Evolutionary conservation across 805 yeast species (phyloP).

Genomic region (Candida dendrica): DNA sequence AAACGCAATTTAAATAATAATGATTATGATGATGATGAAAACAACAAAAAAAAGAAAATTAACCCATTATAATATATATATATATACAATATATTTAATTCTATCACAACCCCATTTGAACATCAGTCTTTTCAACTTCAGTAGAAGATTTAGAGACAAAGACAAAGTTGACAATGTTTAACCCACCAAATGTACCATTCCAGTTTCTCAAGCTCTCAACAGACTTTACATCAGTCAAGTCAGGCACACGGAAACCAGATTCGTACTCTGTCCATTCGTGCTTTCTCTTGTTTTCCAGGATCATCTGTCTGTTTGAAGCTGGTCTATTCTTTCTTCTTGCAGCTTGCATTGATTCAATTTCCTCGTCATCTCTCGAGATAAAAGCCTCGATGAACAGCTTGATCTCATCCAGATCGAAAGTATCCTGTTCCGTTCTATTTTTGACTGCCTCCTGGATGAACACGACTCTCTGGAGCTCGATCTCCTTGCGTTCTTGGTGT

Average conservation of each 20-base stretch:
- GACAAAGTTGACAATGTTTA: conserved; percentile 44
- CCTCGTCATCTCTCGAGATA: conserved; percentile 67
- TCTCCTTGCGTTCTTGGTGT: conserved; percentile 50
- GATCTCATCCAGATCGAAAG: conserved; percentile 52
- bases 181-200: conserved; percentile 80
- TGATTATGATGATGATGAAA: too few relatives aligned
- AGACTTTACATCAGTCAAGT: conserved; percentile 51
- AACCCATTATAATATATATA: neutral
- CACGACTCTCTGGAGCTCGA: conserved; percentile 49
- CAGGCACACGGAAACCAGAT: conserved; percentile 71
- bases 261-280: conserved; percentile 54
- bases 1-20: too few relatives aligned
- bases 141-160: conserved; percentile 14
- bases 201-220: conserved; percentile 60
- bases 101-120: neutral
- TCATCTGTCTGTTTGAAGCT: conserved; percentile 58
- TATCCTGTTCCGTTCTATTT: conserved; percentile 29
- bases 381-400: conserved; percentile 54
- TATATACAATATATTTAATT: neutral
- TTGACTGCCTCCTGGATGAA: conserved; percentile 56
- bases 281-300: conserved; percentile 54
- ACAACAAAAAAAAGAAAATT: conserved; percentile 9
- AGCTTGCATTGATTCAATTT: conserved; percentile 50
- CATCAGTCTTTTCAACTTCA: neutral
- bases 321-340: conserved; percentile 89